phyloP scores from a whole-genome alignment of 2,329 filamentous ascomycete species.

The Tolypocladium ophioglossoides region DNA sequence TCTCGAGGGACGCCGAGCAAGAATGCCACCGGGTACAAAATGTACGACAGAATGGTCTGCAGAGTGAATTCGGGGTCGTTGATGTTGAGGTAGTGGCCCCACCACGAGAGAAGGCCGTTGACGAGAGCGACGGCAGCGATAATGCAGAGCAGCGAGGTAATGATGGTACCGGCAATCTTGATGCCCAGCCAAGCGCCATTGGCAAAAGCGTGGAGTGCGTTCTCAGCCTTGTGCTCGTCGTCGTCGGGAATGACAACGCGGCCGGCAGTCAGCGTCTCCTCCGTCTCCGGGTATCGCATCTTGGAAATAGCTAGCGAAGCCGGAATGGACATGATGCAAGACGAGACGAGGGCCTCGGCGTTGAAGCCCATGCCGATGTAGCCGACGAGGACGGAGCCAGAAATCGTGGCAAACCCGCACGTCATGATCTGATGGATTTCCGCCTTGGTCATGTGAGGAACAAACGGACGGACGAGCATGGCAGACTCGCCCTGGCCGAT shows the following conservation, averaged over 20 bases:
- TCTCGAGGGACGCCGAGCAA: slow-evolving; percentile 64
- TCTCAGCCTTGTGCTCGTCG: slow-evolving; percentile 63
- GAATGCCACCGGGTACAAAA: slow-evolving; percentile 70
- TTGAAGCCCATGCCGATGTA: slow-evolving; percentile 81
- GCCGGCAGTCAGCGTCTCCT: slow-evolving; percentile 76
- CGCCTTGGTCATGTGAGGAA: slow-evolving; percentile 73
- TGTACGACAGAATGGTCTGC: slow-evolving; percentile 64
- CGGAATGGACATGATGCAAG: slow-evolving; percentile 92
- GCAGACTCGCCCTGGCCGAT: slow-evolving; percentile 91
- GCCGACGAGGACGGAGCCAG: slow-evolving; percentile 74
- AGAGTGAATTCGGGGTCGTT: slow-evolving; percentile 57
- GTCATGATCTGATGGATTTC: slow-evolving; percentile 91
- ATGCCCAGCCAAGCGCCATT: slow-evolving; percentile 78
- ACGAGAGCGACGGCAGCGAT: slow-evolving; percentile 64
- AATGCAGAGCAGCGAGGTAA: slow-evolving; percentile 71
- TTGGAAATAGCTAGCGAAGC: slow-evolving; percentile 84
- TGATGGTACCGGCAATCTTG: slow-evolving; percentile 78
- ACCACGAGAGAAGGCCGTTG: slow-evolving; percentile 74
- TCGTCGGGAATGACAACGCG: slow-evolving; percentile 73
- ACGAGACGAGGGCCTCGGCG: slow-evolving; percentile 75
- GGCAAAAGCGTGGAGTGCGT: slow-evolving; percentile 74
- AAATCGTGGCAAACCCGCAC: slow-evolving; percentile 86
- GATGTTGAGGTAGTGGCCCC: slow-evolving; percentile 69
- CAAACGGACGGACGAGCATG: slow-evolving; percentile 83
- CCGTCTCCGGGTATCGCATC: slow-evolving; percentile 78